phyloP scores from a whole-genome alignment of 179 eudicot species.

The Dionaea muscipula region DNA sequence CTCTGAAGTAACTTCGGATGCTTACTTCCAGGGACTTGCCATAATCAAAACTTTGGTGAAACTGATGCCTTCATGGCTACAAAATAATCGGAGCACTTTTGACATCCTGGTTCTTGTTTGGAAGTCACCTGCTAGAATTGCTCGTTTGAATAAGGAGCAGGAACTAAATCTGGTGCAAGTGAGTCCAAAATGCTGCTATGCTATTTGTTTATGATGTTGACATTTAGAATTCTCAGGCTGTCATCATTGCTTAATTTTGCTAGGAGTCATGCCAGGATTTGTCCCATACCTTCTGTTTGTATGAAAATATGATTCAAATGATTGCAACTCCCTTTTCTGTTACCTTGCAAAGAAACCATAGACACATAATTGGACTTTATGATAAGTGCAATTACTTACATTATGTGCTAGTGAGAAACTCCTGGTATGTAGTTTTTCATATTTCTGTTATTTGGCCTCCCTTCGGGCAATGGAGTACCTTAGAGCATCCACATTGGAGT shows the following conservation, averaged over 20 bases:
- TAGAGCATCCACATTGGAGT: too few species aligned
- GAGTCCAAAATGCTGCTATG: slow-evolving; percentile 15
- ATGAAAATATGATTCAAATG: too few species aligned
- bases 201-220: neutral
- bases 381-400: too few species aligned
- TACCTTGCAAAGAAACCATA: too few species aligned
- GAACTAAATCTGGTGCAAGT: slow-evolving; percentile 84
- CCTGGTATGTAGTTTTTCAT: too few species aligned
- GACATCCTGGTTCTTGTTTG: slow-evolving; percentile 75
- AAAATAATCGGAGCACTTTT: slow-evolving; percentile 64
- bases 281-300: too few species aligned
- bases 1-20: slow-evolving; percentile 43
- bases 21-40: slow-evolving; percentile 89
- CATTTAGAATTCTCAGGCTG: neutral
- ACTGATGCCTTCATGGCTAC: slow-evolving; percentile 90
- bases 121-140: slow-evolving; percentile 84
- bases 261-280: too few species aligned
- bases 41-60: slow-evolving; percentile 77
- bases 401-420: too few species aligned
- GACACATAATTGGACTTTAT: too few species aligned
- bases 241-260: neutral
- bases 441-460: too few species aligned
- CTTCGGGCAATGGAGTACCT: too few species aligned
- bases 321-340: too few species aligned
- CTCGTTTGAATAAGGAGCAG: slow-evolving; percentile 83